A percentile compares a stretch with the other conserved stretches of the same genome.
These are phyloP conservation scores for Austroboletus niveus DNA, from an alignment of 1,284 basidiomycete genomes.

Conservation along the genomic window DNA sequence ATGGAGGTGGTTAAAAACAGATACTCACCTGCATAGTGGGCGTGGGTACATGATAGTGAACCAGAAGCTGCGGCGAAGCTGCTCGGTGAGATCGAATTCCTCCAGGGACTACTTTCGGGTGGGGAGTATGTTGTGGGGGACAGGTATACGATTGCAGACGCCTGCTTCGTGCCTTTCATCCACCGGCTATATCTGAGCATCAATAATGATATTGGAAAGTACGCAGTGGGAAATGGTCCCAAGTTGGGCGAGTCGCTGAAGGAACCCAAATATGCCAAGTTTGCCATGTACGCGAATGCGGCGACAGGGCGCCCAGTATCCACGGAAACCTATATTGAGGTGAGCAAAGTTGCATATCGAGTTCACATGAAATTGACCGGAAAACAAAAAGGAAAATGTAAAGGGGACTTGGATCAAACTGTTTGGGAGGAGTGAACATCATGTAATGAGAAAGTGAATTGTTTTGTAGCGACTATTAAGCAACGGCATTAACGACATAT, in stretches of 20 bases:
- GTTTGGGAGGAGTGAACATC: slow-evolving; percentile 1
- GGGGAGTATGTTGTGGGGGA: slow-evolving; percentile 35
- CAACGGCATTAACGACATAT: not conserved
- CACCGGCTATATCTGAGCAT: slow-evolving; percentile 40
- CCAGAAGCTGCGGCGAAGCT: slow-evolving; percentile 27
- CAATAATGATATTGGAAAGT: slow-evolving; percentile 47
- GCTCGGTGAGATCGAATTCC: slow-evolving; percentile 22
- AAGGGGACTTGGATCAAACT: not conserved
- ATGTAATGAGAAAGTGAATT: not conserved
- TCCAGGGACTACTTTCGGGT: slow-evolving; percentile 34
- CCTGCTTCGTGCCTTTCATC: slow-evolving; percentile 50
- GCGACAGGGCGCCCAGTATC: not conserved
- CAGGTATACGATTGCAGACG: slow-evolving; percentile 51
- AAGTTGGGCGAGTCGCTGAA: slow-evolving; percentile 39
- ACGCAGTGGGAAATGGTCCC: slow-evolving; percentile 41
- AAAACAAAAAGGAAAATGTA: not conserved
- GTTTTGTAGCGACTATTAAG: not conserved
- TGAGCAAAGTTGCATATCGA: not conserved
- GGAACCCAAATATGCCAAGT: slow-evolving; percentile 40
- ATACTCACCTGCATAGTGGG: slow-evolving; percentile 10
- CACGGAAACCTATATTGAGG: not conserved
- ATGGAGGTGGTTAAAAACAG: slow-evolving; percentile 42
- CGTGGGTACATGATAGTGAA: slow-evolving; percentile 35
- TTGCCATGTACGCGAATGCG: slow-evolving; percentile 36
- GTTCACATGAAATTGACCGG: not conserved